A percentile compares a stretch with the other conserved stretches of the same genome.
These are phyloP conservation scores for Botrytis aclada DNA, from an alignment of 2,329 filamentous ascomycete species.

Conservation along the genomic window DNA sequence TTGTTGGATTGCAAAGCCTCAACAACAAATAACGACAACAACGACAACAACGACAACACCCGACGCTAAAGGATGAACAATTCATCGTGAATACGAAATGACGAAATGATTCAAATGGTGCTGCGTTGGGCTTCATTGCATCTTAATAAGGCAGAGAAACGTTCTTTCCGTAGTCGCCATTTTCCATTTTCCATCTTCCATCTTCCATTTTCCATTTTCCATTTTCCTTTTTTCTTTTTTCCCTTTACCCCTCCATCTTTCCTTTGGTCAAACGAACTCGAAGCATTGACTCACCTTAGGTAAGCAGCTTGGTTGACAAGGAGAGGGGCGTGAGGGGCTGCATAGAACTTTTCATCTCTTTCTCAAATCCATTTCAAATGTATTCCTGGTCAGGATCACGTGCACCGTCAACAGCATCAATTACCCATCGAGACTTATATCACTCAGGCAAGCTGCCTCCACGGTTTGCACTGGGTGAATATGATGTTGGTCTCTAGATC, in stretches of 20 bases:
- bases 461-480: not conserved
- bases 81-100: slow-evolving; percentile 1
- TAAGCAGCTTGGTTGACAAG: not conserved
- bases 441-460: not conserved
- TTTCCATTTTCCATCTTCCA: not conserved
- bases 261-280: not conserved
- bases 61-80: slow-evolving; percentile 1
- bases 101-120: not conserved
- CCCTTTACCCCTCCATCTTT: not conserved
- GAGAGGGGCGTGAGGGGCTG: not conserved
- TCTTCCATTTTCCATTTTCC: not conserved
- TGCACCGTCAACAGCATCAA: not conserved
- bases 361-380: not conserved
- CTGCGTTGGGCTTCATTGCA: slow-evolving; percentile 7
- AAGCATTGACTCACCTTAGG: not conserved
- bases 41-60: slow-evolving; percentile 1
- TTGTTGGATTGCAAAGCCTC: slow-evolving; percentile 4
- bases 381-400: not conserved
- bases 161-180: not conserved
- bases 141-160: not conserved
- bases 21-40: not conserved
- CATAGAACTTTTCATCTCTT: not conserved
- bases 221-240: not conserved
- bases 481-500: not conserved
- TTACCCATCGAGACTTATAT: not conserved